Conservation (phyloP, 108 stramenopile species). For the Nitzschia sp. region DNA sequence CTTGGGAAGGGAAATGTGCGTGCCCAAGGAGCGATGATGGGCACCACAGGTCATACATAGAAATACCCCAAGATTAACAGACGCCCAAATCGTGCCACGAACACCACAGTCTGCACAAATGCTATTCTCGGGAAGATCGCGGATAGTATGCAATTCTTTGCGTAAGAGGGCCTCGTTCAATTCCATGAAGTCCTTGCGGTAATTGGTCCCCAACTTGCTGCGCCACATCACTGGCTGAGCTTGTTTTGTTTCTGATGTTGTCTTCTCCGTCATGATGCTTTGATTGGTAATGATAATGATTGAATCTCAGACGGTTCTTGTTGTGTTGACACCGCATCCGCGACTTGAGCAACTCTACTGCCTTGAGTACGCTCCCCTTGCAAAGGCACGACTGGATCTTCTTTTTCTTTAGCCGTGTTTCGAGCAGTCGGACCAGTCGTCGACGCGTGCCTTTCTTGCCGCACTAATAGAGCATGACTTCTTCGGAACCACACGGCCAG, state of each 20-base stretch:
- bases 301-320: no score
- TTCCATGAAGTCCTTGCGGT: constrained; percentile 28
- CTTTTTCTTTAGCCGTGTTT: no score
- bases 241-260: background rate
- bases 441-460: no score
- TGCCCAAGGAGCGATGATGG: constrained; percentile 76
- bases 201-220: constrained; percentile 41
- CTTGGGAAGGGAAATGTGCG: constrained; percentile 71
- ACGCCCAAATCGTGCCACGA: constrained; percentile 36
- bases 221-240: no score
- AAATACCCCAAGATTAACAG: constrained; percentile 62
- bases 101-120: constrained; percentile 45
- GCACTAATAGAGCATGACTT: no score
- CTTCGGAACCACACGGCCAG: no score
- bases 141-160: constrained; percentile 23
- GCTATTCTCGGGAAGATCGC: constrained; percentile 33
- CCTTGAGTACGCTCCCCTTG: no score
- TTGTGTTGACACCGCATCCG: no score
- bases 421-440: no score
- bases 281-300: no score
- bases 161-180: constrained; percentile 14
- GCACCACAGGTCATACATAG: constrained; percentile 79
- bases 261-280: background rate
- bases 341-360: no score
- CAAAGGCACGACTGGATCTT: no score